Conservation (phyloP, 208 protist species). For the Trypanosoma conorhini region DNA sequence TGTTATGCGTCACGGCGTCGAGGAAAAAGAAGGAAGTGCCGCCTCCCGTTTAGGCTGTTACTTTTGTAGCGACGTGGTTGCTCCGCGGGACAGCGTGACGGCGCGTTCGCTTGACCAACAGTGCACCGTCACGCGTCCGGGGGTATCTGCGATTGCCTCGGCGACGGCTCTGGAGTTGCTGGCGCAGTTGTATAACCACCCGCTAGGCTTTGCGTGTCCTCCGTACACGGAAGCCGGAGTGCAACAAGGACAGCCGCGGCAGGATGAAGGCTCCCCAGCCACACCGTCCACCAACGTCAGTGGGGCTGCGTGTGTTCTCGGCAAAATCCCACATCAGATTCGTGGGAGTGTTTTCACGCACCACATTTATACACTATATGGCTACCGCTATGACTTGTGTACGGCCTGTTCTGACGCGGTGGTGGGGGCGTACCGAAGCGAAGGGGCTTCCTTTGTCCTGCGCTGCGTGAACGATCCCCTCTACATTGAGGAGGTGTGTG, state of each 20-base stretch:
- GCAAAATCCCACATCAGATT: conserved; percentile 86
- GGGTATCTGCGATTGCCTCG: conserved; percentile 93
- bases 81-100: conserved; percentile 87
- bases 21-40: neutral
- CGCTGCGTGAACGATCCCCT: conserved; percentile 87
- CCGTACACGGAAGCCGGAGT: conserved; percentile 31
- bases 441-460: conserved; percentile 91
- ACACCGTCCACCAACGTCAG: neutral
- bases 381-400: conserved; percentile 88
- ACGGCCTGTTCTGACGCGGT: conserved; percentile 92
- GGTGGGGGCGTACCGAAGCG: conserved; percentile 56
- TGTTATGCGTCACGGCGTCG: conserved; percentile 97
- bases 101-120: conserved; percentile 98
- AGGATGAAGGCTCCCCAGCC: neutral
- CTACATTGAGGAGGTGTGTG: conserved; percentile 75
- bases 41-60: conserved; percentile 94
- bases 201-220: conserved; percentile 58
- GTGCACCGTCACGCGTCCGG: conserved; percentile 97
- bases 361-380: conserved; percentile 54
- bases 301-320: conserved; percentile 44
- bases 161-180: conserved; percentile 95
- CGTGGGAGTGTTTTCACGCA: conserved; percentile 89
- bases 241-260: neutral
- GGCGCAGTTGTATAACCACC: conserved; percentile 94
- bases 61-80: conserved; percentile 98